A percentile compares a stretch with the other conserved stretches of the same genome.
These are phyloP conservation scores for Aspergillus novofumigatus DNA, from an alignment of 2,329 filamentous ascomycete genomes.

Conservation along the genomic window DNA sequence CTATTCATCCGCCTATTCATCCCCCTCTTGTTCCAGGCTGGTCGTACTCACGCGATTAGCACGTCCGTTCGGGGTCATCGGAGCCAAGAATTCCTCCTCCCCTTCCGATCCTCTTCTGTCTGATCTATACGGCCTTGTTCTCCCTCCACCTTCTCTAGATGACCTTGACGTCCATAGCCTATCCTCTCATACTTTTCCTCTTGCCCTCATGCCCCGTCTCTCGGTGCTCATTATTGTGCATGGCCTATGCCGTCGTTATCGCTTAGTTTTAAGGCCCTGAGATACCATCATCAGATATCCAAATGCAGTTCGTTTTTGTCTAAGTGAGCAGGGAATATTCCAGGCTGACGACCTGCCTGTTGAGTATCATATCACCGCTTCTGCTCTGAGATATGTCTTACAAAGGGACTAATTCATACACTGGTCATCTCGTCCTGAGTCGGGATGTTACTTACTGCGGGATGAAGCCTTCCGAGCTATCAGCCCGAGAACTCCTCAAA, in stretches of 20 bases:
- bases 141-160: not conserved
- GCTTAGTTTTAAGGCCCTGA: not conserved
- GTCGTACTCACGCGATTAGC: constrained; percentile 16
- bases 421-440: not conserved
- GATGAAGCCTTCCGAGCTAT: no score
- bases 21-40: constrained; percentile 14
- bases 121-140: not conserved
- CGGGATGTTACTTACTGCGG: not conserved
- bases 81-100: not conserved
- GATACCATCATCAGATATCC: not conserved
- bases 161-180: not conserved
- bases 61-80: not conserved
- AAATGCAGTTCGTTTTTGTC: not conserved
- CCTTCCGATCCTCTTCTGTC: not conserved
- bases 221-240: not conserved
- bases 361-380: not conserved
- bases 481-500: no score
- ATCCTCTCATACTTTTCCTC: not conserved
- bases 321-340: not conserved
- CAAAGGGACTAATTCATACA: not conserved
- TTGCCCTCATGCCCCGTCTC: not conserved
- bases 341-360: not conserved
- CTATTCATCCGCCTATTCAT: constrained; percentile 13
- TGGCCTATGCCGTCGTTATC: not conserved
- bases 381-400: not conserved